Base-by-base conservation (phyloP, 1,284 basidiomycete species). In the Rhodotorula sp. region DNA sequence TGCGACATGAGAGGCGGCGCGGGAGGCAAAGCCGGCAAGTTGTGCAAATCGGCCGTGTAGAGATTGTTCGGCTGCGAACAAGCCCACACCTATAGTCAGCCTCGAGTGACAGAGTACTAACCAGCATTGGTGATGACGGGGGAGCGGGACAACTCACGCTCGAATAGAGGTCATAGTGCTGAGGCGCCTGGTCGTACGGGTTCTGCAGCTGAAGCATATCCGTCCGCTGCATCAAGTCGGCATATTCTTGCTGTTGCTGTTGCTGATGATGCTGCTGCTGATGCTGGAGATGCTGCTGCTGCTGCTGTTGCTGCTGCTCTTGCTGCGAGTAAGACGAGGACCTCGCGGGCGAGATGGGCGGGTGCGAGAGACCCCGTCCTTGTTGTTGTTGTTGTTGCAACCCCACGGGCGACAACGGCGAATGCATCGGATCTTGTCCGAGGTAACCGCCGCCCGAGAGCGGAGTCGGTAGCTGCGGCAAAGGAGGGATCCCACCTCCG, bases 391-490 rank as follows among this genome's bases (percentile, higher is more conserved):
- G 37, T 42, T 42, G 37, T 42, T 17, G 56, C 58, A 57, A 1
- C 51, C 65, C 18, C 42, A 45, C 26, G 12, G 64, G 51, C 51
- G 62, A 56, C 29, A 60, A n/a, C 37, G 64, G 64, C 42, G 49
- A 33, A 15, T 30, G 22, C 53, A 42, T 46, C 46, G 60, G 29
- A 48, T 61, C 60, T 29, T 54, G 55, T 56, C 67, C 66, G 55
- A 71, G 68, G 51, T 67, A 64, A 10, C 42, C 62, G 4, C 60
- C 73, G 7, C 61, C 62, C 22, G 62, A 62, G 37, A 71, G 55
- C 33, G 74, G 74, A 29, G 71, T 69, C 37, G 74, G 69, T 1
- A 75, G 63, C n/a, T 73, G 68, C 22, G 71, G 69, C 8, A 72
- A 29, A 4, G 71, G 73, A 20, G 67, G 71, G 6, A 71, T 64